Conservation (phyloP, 1,284 basidiomycete species). For the Phylloporus sp. region DNA sequence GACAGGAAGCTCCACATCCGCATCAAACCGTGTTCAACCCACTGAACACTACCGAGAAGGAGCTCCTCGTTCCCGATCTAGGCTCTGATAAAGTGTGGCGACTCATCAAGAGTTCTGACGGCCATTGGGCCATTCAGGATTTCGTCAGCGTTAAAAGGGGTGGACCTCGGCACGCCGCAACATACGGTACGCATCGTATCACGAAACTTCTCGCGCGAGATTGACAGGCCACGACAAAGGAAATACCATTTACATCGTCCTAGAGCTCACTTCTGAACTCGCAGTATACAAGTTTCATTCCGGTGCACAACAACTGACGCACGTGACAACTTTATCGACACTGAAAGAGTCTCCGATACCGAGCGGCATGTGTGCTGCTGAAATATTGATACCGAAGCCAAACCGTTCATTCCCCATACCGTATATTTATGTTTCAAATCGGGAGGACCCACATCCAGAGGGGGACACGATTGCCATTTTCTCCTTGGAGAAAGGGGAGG, state of each 20-base stretch:
- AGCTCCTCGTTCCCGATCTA: slow-evolving; percentile 72
- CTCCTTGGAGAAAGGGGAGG: slow-evolving; percentile 44
- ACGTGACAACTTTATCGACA: slow-evolving; percentile 44
- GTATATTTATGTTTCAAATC: slow-evolving; percentile 65
- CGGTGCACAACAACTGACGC: slow-evolving; percentile 24
- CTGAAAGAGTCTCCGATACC: slow-evolving; percentile 46
- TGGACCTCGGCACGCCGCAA: slow-evolving; percentile 70
- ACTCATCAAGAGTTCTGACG: slow-evolving; percentile 46
- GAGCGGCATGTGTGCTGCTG: slow-evolving; percentile 54
- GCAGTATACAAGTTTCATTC: slow-evolving; percentile 54
- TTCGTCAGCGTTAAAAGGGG: slow-evolving; percentile 51
- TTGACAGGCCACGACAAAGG: slow-evolving; percentile 38
- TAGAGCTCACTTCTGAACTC: slow-evolving; percentile 64
- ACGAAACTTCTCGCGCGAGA: not conserved
- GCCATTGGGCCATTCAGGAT: slow-evolving; percentile 50
- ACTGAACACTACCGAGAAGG: slow-evolving; percentile 40
- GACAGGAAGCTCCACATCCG: slow-evolving; percentile 69
- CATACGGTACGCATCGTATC: slow-evolving; percentile 48
- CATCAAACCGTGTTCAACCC: slow-evolving; percentile 61
- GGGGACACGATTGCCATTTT: slow-evolving; percentile 70
- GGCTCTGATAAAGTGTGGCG: slow-evolving; percentile 69
- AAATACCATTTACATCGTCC: slow-evolving; percentile 62
- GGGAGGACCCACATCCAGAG: slow-evolving; percentile 61
- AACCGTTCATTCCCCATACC: slow-evolving; percentile 47
- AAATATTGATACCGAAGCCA: slow-evolving; percentile 56